A percentile compares a stretch with the other conserved stretches of the same genome.
phyloP scores from a whole-genome alignment of 257 asterid species.

The Voacanga thouarsii region DNA sequence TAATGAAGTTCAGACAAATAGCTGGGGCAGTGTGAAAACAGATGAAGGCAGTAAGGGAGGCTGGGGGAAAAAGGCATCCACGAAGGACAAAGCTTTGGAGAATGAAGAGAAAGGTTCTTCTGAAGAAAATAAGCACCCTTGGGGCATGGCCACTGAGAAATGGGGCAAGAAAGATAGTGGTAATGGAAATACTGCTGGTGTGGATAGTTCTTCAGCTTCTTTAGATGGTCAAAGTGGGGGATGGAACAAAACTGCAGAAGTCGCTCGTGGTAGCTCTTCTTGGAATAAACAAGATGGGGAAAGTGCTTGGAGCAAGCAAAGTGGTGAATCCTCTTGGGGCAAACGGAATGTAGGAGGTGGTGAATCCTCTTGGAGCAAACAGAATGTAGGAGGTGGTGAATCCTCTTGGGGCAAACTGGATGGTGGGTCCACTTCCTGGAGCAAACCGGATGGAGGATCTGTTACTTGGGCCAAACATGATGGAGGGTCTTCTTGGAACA shows the following conservation, averaged over 20 bases:
- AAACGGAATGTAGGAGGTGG: conserved; percentile 25
- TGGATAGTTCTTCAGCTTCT: conserved; percentile 1
- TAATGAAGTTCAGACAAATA: conserved; percentile 23
- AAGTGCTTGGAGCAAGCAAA: conserved; percentile 25
- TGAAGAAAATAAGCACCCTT: not conserved
- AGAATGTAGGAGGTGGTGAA: conserved; percentile 30
- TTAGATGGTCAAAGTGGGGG: conserved; percentile 2
- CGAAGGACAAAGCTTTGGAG: conserved; percentile 24
- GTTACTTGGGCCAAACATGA: conserved; percentile 22
- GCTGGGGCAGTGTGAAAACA: conserved; percentile 23
- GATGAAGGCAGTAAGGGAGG: conserved; percentile 18
- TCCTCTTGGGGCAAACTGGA: conserved; percentile 27
- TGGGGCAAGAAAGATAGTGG: no score
- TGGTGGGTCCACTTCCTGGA: conserved; percentile 26
- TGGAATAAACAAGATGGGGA: conserved; percentile 19
- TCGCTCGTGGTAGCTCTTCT: conserved; percentile 1
- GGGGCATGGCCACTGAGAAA: not conserved
- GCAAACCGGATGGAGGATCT: conserved; percentile 25
- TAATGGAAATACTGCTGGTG: not conserved
- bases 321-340: conserved; percentile 30
- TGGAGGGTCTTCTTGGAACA: conserved; percentile 25
- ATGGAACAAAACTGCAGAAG: conserved; percentile 17
- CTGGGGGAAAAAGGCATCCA: conserved; percentile 34
- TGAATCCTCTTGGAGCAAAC: conserved; percentile 32
- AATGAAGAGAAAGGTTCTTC: conserved; percentile 15